phyloP scores from a whole-genome alignment of 208 protist species.

The Wallacemonas rigidus region DNA sequence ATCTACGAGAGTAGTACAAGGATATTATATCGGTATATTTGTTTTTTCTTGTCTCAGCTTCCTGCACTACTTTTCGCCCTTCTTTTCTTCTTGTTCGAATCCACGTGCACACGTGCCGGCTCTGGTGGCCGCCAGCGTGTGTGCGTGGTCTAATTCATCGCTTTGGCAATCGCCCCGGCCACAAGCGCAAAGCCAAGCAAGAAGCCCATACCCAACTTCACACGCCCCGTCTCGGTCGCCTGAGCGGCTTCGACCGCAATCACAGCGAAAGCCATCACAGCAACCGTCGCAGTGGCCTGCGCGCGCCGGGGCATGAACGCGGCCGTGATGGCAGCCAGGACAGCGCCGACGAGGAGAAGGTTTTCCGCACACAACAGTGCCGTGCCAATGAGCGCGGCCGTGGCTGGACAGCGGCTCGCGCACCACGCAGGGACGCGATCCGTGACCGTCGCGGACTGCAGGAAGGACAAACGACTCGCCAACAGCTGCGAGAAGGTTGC shows the following conservation, averaged over 20 bases:
- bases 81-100: background rate
- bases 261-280: constrained; percentile 42
- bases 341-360: constrained; percentile 43
- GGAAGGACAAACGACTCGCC: constrained; percentile 27
- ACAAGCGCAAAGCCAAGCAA: constrained; percentile 35
- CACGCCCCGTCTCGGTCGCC: constrained; percentile 15
- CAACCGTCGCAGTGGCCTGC: constrained; percentile 34
- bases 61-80: background rate
- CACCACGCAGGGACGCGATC: constrained; percentile 12
- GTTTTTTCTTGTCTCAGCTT: constrained; percentile 16
- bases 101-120: too few species aligned
- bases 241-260: constrained; percentile 40
- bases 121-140: too few species aligned
- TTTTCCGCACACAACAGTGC: constrained; percentile 20
- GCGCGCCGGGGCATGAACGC: constrained; percentile 59
- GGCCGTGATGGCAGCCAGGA: constrained; percentile 43
- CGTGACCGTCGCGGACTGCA: constrained; percentile 17
- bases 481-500: constrained; percentile 33
- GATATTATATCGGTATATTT: constrained; percentile 11
- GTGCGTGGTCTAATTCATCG: constrained; percentile 12
- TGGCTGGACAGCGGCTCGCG: constrained; percentile 14
- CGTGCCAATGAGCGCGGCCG: constrained; percentile 8
- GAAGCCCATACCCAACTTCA: constrained; percentile 52
- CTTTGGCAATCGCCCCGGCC: constrained; percentile 29
- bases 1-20: constrained; percentile 4